Conservation (phyloP, 805 yeast species). For the Kluyveromyces dobzhanskii region DNA sequence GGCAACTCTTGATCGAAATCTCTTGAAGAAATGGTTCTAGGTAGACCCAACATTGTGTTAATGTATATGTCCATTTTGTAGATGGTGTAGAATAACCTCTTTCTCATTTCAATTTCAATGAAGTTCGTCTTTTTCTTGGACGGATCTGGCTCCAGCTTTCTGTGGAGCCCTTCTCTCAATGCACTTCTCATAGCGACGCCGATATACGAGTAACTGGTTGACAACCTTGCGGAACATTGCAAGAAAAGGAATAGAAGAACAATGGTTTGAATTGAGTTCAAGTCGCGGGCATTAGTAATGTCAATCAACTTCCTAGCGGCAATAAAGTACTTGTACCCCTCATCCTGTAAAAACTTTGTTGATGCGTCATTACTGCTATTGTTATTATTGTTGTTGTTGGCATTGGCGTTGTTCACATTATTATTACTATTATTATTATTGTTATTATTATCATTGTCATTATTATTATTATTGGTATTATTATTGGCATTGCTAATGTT, state of each 20-base stretch:
- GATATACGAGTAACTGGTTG: constrained; percentile 85
- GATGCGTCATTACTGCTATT: constrained; percentile 3
- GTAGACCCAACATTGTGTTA: constrained; percentile 81
- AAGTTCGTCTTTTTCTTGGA: constrained; percentile 30
- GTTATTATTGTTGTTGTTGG: no score
- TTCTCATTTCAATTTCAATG: constrained; percentile 77
- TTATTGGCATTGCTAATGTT: constrained; percentile 19
- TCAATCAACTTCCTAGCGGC: constrained; percentile 82
- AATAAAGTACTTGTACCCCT: constrained; percentile 75
- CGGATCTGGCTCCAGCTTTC: constrained; percentile 37
- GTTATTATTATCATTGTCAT: neutral
- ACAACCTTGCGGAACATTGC: constrained; percentile 82
- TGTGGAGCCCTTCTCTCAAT: constrained; percentile 74
- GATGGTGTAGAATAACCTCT: constrained; percentile 80
- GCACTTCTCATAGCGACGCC: constrained; percentile 87
- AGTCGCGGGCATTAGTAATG: constrained; percentile 77
- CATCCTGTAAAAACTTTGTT: constrained; percentile 36
- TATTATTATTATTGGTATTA: no score
- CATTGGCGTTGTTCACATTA: neutral
- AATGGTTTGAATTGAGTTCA: constrained; percentile 76
- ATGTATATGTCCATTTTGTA: constrained; percentile 87
- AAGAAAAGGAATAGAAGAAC: constrained; percentile 79
- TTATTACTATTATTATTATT: neutral
- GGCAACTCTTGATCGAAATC: constrained; percentile 88
- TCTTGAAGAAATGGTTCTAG: constrained; percentile 63